A percentile compares a stretch with the other conserved stretches of the same genome.
These are phyloP conservation scores for Niebla homalea DNA, from an alignment of 495 filamentous ascomycete genomes.

Conservation along the genomic window DNA sequence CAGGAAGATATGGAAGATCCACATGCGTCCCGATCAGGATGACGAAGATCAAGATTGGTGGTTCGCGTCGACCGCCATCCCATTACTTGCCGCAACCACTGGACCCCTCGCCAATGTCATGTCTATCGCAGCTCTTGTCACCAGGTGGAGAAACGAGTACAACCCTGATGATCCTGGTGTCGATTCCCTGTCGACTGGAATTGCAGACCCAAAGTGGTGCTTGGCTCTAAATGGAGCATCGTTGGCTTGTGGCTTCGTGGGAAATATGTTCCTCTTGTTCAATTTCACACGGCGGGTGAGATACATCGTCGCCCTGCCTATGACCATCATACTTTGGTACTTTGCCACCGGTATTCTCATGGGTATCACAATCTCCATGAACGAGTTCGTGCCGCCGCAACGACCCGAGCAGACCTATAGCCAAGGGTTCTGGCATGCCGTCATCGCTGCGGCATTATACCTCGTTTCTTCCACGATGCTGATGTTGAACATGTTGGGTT, in stretches of 20 bases:
- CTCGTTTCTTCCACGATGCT: conserved; percentile 48
- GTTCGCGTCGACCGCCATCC: conserved; percentile 67
- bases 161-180: conserved; percentile 18
- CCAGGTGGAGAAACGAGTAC: conserved; percentile 46
- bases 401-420: conserved; percentile 49
- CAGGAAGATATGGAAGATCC: conserved; percentile 17
- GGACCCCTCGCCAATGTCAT: conserved; percentile 64
- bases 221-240: conserved; percentile 51
- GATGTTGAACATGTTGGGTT: conserved; percentile 68
- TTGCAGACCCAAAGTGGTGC: conserved; percentile 40
- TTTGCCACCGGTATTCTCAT: conserved; percentile 51
- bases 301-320: conserved; percentile 62
- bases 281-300: conserved; percentile 75
- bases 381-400: conserved; percentile 45
- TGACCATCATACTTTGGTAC: conserved; percentile 57
- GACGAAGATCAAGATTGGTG: conserved; percentile 52
- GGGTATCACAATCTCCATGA: conserved; percentile 45
- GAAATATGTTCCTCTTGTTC: conserved; percentile 55
- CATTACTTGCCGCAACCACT: conserved; percentile 56
- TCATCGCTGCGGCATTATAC: conserved; percentile 56
- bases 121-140: conserved; percentile 60
- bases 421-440: conserved; percentile 65
- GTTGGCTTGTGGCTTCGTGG: conserved; percentile 50
- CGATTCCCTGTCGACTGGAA: conserved; percentile 28
- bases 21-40: conserved; percentile 34